Conservation (phyloP, 164 flowering plant genomes). For the Aristolochia fimbriata region DNA sequence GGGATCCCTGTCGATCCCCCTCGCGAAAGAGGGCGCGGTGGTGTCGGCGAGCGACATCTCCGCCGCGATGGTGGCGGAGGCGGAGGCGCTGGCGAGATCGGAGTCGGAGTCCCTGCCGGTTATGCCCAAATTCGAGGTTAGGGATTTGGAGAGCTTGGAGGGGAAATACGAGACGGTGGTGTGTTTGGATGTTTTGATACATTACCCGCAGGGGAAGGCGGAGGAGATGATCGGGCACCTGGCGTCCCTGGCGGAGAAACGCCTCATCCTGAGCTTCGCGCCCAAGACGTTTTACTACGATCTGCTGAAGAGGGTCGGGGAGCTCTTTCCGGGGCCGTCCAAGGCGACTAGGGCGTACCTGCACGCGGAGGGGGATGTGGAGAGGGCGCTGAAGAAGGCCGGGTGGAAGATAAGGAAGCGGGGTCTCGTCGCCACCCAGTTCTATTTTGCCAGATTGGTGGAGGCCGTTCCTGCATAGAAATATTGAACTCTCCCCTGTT, state of each 20-base stretch:
- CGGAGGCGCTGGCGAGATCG: conserved; percentile 57
- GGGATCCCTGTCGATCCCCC: conserved; percentile 70
- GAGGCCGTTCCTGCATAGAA: conserved; percentile 85
- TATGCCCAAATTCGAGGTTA: conserved; percentile 81
- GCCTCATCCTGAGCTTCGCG: conserved; percentile 82
- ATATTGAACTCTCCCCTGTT: background rate
- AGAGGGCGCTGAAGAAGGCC: conserved; percentile 70
- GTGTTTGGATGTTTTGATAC: conserved; percentile 90
- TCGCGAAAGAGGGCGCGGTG: conserved; percentile 76
- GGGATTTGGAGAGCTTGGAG: conserved; percentile 70
- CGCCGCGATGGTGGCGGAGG: conserved; percentile 94
- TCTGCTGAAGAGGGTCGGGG: conserved; percentile 82
- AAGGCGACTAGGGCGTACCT: conserved; percentile 97
- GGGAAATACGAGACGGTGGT: conserved; percentile 86
- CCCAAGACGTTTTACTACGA: conserved; percentile 86
- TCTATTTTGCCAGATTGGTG: conserved; percentile 70
- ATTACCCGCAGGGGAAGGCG: conserved; percentile 91
- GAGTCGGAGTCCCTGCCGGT: conserved; percentile 35
- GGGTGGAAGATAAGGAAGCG: conserved; percentile 89
- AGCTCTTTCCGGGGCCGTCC: conserved; percentile 96
- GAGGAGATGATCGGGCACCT: conserved; percentile 93
- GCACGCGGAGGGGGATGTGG: conserved; percentile 87
- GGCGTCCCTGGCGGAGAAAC: conserved; percentile 75
- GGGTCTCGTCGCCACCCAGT: conserved; percentile 72
- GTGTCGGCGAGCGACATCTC: conserved; percentile 90